These are phyloP conservation scores for Omphalotus olearius DNA, from an alignment of 1,284 basidiomycete genomes.

Conservation along the genomic window DNA sequence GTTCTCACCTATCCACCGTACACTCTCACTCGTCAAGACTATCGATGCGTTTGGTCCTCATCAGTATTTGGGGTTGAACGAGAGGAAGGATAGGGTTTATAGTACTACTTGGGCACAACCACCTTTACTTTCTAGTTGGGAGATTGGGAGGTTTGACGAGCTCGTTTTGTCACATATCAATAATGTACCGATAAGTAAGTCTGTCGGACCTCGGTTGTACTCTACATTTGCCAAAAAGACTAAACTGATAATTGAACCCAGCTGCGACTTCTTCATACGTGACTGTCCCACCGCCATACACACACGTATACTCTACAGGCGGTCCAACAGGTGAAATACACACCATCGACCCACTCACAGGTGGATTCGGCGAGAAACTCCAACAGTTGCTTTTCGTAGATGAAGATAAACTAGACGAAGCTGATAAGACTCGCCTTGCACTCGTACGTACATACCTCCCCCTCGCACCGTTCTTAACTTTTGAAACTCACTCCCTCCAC, in stretches of 20 bases:
- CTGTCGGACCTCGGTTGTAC: too few relatives aligned
- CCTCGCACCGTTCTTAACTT: not conserved
- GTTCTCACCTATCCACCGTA: conserved; percentile 35
- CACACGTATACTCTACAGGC: conserved; percentile 41
- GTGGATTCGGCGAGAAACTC: conserved; percentile 34
- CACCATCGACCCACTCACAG: conserved; percentile 26
- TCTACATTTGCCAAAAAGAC: too few relatives aligned
- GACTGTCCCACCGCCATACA: conserved; percentile 38
- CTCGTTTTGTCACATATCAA: conserved; percentile 30
- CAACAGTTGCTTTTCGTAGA: conserved; percentile 43
- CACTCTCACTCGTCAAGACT: conserved; percentile 35
- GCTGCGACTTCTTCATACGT: conserved; percentile 50
- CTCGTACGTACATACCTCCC: conserved; percentile 27
- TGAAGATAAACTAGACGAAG: conserved; percentile 31
- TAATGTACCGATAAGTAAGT: conserved; percentile 36
- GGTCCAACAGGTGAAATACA: conserved; percentile 47
- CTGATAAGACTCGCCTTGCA: conserved; percentile 44
- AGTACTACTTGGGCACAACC: conserved; percentile 45
- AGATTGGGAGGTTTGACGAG: conserved; percentile 30
- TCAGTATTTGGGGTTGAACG: conserved; percentile 39
- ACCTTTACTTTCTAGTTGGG: conserved; percentile 40
- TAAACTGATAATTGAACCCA: conserved; percentile 16
- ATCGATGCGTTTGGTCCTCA: conserved; percentile 42
- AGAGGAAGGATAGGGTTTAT: conserved; percentile 30
- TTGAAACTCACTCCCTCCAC: not conserved